Percentiles rank a stretch among this genome's conserved stretches.
Evolutionary conservation across 2,329 filamentous ascomycete genomes (phyloP).

Genomic region (Botrytis fragariae): DNA sequence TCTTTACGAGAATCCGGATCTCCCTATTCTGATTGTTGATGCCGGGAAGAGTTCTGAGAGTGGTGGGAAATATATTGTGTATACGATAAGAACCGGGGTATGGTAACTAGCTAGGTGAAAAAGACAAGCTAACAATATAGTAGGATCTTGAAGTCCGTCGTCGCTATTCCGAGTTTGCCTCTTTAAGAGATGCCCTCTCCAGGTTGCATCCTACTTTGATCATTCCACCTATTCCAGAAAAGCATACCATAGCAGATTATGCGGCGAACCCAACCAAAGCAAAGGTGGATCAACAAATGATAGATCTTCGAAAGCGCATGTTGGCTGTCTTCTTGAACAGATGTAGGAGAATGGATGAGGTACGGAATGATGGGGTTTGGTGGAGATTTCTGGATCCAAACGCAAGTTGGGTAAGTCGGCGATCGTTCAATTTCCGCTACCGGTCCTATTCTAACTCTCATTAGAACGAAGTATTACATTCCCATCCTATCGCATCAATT

Average conservation of each 20-base stretch:
- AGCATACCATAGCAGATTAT: constrained; percentile 98
- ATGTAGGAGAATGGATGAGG: constrained; percentile 87
- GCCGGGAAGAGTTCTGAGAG: constrained; percentile 94
- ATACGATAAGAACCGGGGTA: constrained; percentile 94
- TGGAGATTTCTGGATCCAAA: constrained; percentile 98
- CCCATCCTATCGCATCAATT: constrained; percentile 83
- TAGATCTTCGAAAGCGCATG: constrained; percentile 96
- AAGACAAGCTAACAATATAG: constrained; percentile 24
- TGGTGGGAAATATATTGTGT: constrained; percentile 91
- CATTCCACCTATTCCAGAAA: constrained; percentile 95
- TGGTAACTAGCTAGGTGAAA: constrained; percentile 11
- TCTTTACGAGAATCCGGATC: constrained; percentile 87
- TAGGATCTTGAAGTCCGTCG: constrained; percentile 93
- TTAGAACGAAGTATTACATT: constrained; percentile 91
- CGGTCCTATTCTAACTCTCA: constrained; percentile 26
- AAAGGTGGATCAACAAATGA: constrained; percentile 95
- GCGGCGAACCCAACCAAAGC: constrained; percentile 96
- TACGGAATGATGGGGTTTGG: constrained; percentile 91
- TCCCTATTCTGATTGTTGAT: constrained; percentile 87
- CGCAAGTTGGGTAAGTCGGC: constrained; percentile 83
- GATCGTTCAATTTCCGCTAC: neutral
- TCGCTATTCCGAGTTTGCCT: constrained; percentile 95
- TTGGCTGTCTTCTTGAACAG: constrained; percentile 91
- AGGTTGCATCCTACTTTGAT: constrained; percentile 92
- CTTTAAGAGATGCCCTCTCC: constrained; percentile 81